phyloP scores from a whole-genome alignment of 116 monocot species.

The Phalaenopsis hybrid region DNA sequence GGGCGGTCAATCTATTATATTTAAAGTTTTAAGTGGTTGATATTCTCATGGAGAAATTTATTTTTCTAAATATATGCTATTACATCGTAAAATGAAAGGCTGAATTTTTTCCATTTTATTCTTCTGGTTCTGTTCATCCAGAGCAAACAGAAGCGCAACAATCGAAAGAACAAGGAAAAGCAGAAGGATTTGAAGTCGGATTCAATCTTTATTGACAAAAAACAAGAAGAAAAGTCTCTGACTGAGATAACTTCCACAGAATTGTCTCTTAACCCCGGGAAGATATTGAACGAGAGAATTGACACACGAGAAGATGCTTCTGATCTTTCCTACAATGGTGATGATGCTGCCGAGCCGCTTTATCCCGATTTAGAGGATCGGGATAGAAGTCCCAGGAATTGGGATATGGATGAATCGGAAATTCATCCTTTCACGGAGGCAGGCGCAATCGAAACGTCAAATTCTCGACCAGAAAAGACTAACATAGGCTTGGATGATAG shows the following conservation, averaged over 20 bases:
- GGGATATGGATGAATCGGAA: slow-evolving; percentile 61
- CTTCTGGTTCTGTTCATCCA: slow-evolving; percentile 21
- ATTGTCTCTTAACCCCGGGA: slow-evolving; percentile 17
- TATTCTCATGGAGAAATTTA: background rate
- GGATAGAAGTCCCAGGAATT: slow-evolving; percentile 36
- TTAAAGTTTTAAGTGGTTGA: too few species aligned
- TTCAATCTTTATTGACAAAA: slow-evolving; percentile 30
- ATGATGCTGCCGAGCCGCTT: slow-evolving; percentile 36
- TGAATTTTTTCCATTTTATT: slow-evolving; percentile 45
- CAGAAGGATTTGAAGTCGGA: slow-evolving; percentile 58
- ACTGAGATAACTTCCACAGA: slow-evolving; percentile 29
- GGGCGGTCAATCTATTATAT: too few species aligned
- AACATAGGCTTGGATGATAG: slow-evolving; percentile 53
- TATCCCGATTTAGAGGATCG: slow-evolving; percentile 47
- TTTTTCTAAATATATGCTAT: background rate
- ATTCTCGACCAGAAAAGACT: slow-evolving; percentile 40
- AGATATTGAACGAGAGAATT: slow-evolving; percentile 21
- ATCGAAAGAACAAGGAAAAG: slow-evolving; percentile 71
- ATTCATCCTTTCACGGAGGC: slow-evolving; percentile 20
- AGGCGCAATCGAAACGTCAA: slow-evolving; percentile 26
- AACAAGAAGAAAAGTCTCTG: slow-evolving; percentile 23
- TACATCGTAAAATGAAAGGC: slow-evolving; percentile 50
- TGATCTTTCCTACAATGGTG: slow-evolving; percentile 51
- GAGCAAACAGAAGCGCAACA: slow-evolving; percentile 80
- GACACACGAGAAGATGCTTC: slow-evolving; percentile 41